These are phyloP conservation scores for Vanrija pseudolonga DNA, from an alignment of 1,284 basidiomycete species.

Conservation along the genomic window DNA sequence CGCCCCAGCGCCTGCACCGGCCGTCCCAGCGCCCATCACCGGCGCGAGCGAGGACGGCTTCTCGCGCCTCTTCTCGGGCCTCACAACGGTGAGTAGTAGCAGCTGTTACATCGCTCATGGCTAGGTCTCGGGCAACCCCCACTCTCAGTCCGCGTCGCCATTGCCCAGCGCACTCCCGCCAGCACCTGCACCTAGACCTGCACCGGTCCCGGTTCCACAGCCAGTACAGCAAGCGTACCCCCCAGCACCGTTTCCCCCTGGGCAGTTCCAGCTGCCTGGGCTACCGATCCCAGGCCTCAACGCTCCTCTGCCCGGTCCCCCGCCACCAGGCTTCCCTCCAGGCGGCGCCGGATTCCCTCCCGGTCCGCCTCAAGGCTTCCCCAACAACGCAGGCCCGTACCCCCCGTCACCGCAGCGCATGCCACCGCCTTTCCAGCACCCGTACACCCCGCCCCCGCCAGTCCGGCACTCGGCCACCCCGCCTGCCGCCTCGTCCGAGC, in stretches of 20 bases:
- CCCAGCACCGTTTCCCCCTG: background rate
- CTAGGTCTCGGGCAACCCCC: no score
- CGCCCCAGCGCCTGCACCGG: background rate
- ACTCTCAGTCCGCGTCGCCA: background rate
- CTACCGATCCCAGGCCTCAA: background rate
- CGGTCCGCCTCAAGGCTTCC: background rate
- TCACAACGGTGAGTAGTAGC: conserved; percentile 12
- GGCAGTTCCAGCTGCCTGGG: background rate
- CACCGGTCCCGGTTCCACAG: background rate
- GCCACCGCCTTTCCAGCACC: no score
- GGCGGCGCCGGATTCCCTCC: background rate
- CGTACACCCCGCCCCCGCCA: no score
- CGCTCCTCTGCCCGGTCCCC: no score
- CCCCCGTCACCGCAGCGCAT: no score
- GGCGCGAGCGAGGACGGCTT: conserved; percentile 25
- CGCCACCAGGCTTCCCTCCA: background rate
- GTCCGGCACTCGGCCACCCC: no score
- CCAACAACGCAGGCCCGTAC: no score
- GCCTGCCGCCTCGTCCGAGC: background rate
- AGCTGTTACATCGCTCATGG: no score
- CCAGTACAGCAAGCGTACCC: no score
- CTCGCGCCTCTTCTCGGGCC: conserved; percentile 37
- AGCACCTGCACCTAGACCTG: background rate
- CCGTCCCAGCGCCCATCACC: background rate
- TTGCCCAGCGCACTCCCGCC: background rate